Evolutionary conservation across 129 eudicot genomes (phyloP), one percentile per base, ranked within the genome.

Genomic region (Arctium minus): DNA sequence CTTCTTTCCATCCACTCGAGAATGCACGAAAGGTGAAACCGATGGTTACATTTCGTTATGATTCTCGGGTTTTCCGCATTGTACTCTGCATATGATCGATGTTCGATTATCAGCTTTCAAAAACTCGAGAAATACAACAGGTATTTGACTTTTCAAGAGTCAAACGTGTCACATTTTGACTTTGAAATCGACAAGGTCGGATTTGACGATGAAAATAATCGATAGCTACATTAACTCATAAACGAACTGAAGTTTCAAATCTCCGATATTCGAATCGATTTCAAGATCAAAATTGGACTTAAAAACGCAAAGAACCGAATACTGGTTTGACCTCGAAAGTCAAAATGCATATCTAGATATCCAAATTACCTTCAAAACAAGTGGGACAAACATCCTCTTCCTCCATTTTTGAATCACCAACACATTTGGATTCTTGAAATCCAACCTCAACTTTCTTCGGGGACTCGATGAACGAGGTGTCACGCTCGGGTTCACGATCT

Each of bases 1-100:
- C 97, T 91, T 86, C 98, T 86, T 84, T 89, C 98, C 94, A 88
- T 89, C 98, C 98, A 93, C 85, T 93, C 97, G 9, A 89, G 92
- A 68, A 93, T 91, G 91, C 97, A 93, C 22, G 96, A 89, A 78
- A 93, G 91, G 83, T 93, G 97, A 88, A 93, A 93, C 68, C 88
- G 89, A 87, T 93, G 97, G 48, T 86, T 86, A 88, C 97, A 93
- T 82, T 85, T 89, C 8, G 97, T 88, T 64, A 83, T 73, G 13
- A 93, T 91, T 76, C 80, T 91, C 38, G 93, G 97, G 76, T 93
- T 93, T 31, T 91, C 93, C 3, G 75, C 82, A 80, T 88, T 88
- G 83, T 91, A 94, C 32, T 89, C 98, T 94, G 97, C 83, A 84
- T 80, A 87, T 60, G 37, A 85, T 42, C 74, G 42, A 84, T 30